Evolutionary conservation across 805 yeast genomes (phyloP), one percentile per base, ranked within the genome.

Genomic region (Candida lessepsii): DNA sequence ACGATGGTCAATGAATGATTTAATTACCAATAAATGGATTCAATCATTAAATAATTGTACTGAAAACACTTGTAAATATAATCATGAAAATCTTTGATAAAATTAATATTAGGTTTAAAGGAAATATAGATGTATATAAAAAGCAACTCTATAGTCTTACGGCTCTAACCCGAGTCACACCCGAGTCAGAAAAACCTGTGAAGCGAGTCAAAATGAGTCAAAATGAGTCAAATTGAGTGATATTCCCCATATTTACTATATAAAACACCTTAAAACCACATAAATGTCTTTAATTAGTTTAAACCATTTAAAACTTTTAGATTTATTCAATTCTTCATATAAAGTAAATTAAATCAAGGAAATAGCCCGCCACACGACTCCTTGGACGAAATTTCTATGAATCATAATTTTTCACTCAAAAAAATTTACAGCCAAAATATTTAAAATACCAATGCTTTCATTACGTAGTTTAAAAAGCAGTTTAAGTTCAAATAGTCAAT

Each of bases 341-440:
- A 11, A 3, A 17, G 4, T 17, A 19, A 29, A 29, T 5, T 5
- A 5, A 9, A 3, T 18, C 9, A 20, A 32, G 27, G 35, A 32
- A 32, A 32, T 32, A 20, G 27, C 27, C 35, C 20, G 8, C 20
- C 9, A 23, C 35, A 32, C 35, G 35, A 32, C 35, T 32, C 23
- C 5, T 21, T 21, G 35, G 30, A 16, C 37, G 11, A 25, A 26
- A 28, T 9, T 9, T 36, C 13, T 29, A 38, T 38, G 41, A 38
- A 38, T 38, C 41, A 38, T 38, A 38, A 38, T 30, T 38, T 38
- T 38, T 38, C 41, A 38, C 31, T 38, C 34, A 36, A 32, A 19
- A 21, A 32, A 21, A 21, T 20, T 18, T 18, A 29, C 33, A 18
- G 18, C 29, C 17, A 27, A 15, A 27, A 13, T 15, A 9, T 11